Evolutionary conservation across 306 rosid species (phyloP).

Genomic region (Pterocarpus santalinus): DNA sequence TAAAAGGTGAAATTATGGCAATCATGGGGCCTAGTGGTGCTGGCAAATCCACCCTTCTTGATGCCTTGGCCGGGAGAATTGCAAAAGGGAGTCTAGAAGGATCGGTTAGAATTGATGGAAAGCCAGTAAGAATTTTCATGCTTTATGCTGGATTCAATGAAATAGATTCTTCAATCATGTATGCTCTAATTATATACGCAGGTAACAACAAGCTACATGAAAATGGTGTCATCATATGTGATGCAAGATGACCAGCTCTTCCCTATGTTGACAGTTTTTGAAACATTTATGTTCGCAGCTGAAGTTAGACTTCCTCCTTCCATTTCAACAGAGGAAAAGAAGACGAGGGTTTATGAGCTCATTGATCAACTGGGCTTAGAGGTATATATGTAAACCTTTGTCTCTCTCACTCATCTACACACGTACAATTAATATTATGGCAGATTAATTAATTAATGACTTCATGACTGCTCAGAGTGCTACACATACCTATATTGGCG

Average conservation of each 20-base stretch:
- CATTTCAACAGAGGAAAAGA: conserved; percentile 70
- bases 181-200: conserved; percentile 41
- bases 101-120: conserved; percentile 80
- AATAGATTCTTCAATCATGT: not conserved
- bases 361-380: conserved; percentile 77
- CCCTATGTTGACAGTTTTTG: conserved; percentile 86
- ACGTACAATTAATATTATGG: not conserved
- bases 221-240: conserved; percentile 87
- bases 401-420: not conserved
- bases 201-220: conserved; percentile 91
- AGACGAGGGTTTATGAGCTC: conserved; percentile 75
- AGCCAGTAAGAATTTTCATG: conserved; percentile 50
- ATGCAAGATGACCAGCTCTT: conserved; percentile 96
- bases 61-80: conserved; percentile 85
- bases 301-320: conserved; percentile 91
- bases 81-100: conserved; percentile 88
- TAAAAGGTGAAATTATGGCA: conserved; percentile 81
- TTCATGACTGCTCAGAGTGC: conserved; percentile 59
- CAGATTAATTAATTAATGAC: not conserved
- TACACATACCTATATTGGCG: conserved; percentile 82
- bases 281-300: conserved; percentile 92
- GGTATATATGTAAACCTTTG: conserved; percentile 60
- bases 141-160: not conserved
- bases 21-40: conserved; percentile 98
- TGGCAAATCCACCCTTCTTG: conserved; percentile 93